Evolutionary conservation across 23 red algal species (phyloP).

Genomic region (Gracilaria gracilis): DNA sequence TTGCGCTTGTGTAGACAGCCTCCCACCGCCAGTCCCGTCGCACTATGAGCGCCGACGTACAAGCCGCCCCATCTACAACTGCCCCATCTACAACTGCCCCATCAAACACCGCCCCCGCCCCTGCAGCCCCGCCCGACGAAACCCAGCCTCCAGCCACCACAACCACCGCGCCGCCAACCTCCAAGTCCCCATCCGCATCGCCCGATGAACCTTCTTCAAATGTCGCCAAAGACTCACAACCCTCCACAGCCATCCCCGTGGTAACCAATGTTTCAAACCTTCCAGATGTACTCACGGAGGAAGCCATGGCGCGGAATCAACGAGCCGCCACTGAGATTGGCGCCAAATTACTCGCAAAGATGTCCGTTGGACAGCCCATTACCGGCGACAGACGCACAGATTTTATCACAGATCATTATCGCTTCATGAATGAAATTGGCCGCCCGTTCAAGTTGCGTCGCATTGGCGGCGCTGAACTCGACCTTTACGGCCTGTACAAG

Average conservation of each 20-base stretch:
- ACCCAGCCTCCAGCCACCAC: too few species aligned
- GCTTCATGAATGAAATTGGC: conserved; percentile 57
- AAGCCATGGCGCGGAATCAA: conserved; percentile 19
- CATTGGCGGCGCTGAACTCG: conserved; percentile 78
- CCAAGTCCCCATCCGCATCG: too few species aligned
- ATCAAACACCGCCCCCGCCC: too few species aligned
- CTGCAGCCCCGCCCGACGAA: too few species aligned
- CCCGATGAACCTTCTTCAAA: too few species aligned
- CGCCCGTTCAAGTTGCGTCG: conserved; percentile 75
- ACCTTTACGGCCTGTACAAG: conserved; percentile 79
- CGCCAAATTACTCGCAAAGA: conserved; percentile 29
- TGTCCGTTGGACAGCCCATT: not conserved
- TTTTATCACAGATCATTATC: conserved; percentile 56
- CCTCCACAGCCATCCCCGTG: not conserved
- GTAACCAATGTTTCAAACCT: not conserved
- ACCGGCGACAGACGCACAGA: conserved; percentile 58
- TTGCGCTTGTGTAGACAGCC: too few species aligned
- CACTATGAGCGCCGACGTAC: too few species aligned
- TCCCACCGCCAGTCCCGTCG: too few species aligned
- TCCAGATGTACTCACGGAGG: conserved; percentile 31
- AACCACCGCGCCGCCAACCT: too few species aligned
- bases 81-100: too few species aligned
- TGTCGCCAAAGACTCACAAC: too few species aligned
- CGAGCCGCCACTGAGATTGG: conserved; percentile 44
- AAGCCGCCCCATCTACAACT: too few species aligned